Evolutionary conservation across 2,329 filamentous ascomycete species (phyloP).

Genomic region (Cryphonectria naterciae): DNA sequence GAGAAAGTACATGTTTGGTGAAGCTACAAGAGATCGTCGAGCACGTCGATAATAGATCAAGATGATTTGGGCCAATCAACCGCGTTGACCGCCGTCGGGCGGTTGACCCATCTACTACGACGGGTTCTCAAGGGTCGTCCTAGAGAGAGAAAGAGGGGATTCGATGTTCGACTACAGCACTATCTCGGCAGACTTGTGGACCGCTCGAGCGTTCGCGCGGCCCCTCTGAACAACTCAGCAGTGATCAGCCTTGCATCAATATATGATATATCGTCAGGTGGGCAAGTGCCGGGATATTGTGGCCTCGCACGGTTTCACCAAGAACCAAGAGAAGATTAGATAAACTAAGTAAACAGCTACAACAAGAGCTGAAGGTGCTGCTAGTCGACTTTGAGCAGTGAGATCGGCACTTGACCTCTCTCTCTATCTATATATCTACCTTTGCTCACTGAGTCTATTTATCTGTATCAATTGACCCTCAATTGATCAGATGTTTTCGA

Average conservation of each 20-base stretch:
- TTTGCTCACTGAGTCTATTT: too few relatives aligned
- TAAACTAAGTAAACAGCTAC: not conserved
- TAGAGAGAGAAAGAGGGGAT: not conserved
- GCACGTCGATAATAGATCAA: conserved; percentile 1
- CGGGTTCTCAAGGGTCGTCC: not conserved
- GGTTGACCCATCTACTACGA: too few relatives aligned
- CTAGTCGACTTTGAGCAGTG: not conserved
- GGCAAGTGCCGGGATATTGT: not conserved
- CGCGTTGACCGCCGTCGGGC: conserved; percentile 10
- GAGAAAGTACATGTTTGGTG: not conserved
- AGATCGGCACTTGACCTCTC: not conserved
- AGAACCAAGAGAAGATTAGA: not conserved
- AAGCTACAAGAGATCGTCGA: not conserved
- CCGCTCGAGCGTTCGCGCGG: not conserved
- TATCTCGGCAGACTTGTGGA: not conserved
- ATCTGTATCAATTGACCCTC: not conserved
- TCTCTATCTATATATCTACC: not conserved
- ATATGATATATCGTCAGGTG: not conserved
- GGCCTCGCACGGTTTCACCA: not conserved
- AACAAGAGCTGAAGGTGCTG: not conserved
- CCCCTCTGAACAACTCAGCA: conserved; percentile 2
- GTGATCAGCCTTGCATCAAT: conserved; percentile 1
- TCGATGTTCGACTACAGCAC: not conserved
- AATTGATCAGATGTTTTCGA: not conserved
- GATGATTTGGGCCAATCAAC: conserved; percentile 11